Evolutionary conservation across 2,329 filamentous ascomycete genomes (phyloP).

Genomic region (Colletotrichum sp.): DNA sequence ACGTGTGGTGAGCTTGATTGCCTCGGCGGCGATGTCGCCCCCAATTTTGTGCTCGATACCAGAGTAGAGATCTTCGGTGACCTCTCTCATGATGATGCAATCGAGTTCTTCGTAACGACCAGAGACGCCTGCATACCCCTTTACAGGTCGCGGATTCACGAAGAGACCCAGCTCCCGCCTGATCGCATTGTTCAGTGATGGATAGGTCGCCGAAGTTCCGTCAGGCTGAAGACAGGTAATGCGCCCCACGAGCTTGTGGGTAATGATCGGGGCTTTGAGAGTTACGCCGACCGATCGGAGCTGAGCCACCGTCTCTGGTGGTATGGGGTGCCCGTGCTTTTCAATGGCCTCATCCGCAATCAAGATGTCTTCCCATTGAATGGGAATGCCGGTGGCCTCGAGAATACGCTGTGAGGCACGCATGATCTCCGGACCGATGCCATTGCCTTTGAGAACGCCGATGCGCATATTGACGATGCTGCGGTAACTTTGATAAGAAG

Average conservation of each 20-base stretch:
- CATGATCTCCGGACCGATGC: neutral
- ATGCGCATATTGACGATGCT: neutral
- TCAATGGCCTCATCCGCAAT: neutral
- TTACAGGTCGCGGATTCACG: neutral
- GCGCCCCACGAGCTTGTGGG: neutral
- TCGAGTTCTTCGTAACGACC: conserved; percentile 57
- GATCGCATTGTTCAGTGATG: neutral
- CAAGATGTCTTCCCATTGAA: neutral
- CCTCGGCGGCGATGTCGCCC: conserved; percentile 79
- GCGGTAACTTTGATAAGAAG: neutral
- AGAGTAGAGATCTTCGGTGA: conserved; percentile 97
- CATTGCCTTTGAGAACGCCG: neutral
- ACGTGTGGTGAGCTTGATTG: conserved; percentile 69
- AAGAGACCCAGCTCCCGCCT: neutral
- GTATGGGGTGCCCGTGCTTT: neutral
- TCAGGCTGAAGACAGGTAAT: neutral
- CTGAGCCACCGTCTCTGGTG: neutral
- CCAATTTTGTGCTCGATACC: conserved; percentile 83
- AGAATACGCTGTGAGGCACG: neutral
- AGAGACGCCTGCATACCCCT: neutral
- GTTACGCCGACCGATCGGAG: neutral
- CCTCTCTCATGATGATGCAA: conserved; percentile 97
- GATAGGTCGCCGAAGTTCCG: neutral
- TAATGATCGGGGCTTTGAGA: neutral
- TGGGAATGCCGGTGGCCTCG: neutral